These are phyloP conservation scores for Alectoria sarmentosa DNA, from an alignment of 495 filamentous ascomycete species.

Conservation along the genomic window DNA sequence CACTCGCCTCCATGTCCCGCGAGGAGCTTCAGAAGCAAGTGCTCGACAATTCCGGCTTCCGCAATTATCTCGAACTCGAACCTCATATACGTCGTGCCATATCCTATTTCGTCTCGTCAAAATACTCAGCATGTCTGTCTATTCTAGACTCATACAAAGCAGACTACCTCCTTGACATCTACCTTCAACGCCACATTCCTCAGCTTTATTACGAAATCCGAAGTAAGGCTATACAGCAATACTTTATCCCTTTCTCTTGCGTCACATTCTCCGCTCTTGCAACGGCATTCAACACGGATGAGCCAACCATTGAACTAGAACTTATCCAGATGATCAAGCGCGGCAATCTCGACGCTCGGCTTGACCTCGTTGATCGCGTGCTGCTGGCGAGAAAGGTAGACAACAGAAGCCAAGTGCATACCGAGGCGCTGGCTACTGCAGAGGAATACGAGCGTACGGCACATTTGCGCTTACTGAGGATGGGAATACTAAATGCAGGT, in stretches of 20 bases:
- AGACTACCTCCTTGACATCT: slow-evolving; percentile 85
- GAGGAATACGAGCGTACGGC: slow-evolving; percentile 65
- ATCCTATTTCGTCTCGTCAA: slow-evolving; percentile 74
- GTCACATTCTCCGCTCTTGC: slow-evolving; percentile 65
- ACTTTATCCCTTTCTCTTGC: slow-evolving; percentile 72
- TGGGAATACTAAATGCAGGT: slow-evolving; percentile 66
- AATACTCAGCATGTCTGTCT: slow-evolving; percentile 75
- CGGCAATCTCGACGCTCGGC: slow-evolving; percentile 65
- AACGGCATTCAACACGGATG: slow-evolving; percentile 51
- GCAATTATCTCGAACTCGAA: slow-evolving; percentile 84
- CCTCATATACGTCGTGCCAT: slow-evolving; percentile 92
- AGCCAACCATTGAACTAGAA: slow-evolving; percentile 63
- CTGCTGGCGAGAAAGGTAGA: slow-evolving; percentile 63
- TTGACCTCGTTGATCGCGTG: slow-evolving; percentile 76
- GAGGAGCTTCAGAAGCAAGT: slow-evolving; percentile 64
- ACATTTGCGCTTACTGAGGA: slow-evolving; percentile 64
- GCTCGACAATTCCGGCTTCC: slow-evolving; percentile 72
- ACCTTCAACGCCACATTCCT: slow-evolving; percentile 70
- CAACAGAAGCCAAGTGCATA: slow-evolving; percentile 59
- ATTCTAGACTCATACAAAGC: slow-evolving; percentile 72
- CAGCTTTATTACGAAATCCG: slow-evolving; percentile 65
- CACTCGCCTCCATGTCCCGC: slow-evolving; percentile 83
- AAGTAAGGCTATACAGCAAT: slow-evolving; percentile 87
- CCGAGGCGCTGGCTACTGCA: slow-evolving; percentile 56
- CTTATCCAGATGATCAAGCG: slow-evolving; percentile 67